A percentile compares a stretch with the other conserved stretches of the same genome.
Evolutionary conservation across 345 rosid species (phyloP).

Genomic region (Eucalyptus brandiana): DNA sequence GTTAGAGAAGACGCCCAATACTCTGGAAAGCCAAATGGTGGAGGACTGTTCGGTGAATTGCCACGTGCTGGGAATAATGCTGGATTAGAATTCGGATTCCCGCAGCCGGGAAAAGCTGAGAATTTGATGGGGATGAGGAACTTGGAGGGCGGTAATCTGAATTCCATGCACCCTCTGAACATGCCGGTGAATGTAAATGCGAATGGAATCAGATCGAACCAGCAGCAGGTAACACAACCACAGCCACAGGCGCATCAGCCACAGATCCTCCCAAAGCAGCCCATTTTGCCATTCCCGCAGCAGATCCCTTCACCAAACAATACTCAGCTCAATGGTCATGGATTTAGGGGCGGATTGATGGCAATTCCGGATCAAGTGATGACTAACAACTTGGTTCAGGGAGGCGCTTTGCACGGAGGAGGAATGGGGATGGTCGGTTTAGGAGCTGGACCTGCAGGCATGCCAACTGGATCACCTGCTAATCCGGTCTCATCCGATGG

Average conservation of each 20-base stretch:
- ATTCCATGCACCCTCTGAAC: slow-evolving; percentile 40
- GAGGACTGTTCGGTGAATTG: slow-evolving; percentile 35
- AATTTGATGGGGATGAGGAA: slow-evolving; percentile 17
- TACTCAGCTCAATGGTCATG: slow-evolving; percentile 28
- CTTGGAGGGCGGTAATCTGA: slow-evolving; percentile 13
- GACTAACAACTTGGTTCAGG: slow-evolving; percentile 32
- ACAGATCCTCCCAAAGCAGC: slow-evolving; percentile 13
- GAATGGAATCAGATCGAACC: slow-evolving; percentile 40
- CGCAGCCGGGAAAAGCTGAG: slow-evolving; percentile 22
- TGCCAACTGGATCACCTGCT: slow-evolving; percentile 50
- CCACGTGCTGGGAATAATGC: slow-evolving; percentile 5
- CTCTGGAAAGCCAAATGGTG: slow-evolving; percentile 22
- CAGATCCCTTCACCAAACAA: slow-evolving; percentile 36
- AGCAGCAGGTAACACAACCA: slow-evolving; percentile 5
- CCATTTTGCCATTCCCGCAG: neutral
- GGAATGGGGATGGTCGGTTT: slow-evolving; percentile 57
- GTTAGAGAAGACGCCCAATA: slow-evolving; percentile 64
- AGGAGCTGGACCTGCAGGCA: slow-evolving; percentile 25
- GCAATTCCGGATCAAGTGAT: slow-evolving; percentile 43
- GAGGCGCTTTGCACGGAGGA: slow-evolving; percentile 32
- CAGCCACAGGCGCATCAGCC: slow-evolving; percentile 23
- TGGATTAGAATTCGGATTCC: slow-evolving; percentile 39
- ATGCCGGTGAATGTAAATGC: slow-evolving; percentile 59
- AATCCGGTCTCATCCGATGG: slow-evolving; percentile 73
- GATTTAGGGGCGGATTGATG: slow-evolving; percentile 44